Conservation (phyloP, 345 rosid genomes). For the Citrus maxima region DNA sequence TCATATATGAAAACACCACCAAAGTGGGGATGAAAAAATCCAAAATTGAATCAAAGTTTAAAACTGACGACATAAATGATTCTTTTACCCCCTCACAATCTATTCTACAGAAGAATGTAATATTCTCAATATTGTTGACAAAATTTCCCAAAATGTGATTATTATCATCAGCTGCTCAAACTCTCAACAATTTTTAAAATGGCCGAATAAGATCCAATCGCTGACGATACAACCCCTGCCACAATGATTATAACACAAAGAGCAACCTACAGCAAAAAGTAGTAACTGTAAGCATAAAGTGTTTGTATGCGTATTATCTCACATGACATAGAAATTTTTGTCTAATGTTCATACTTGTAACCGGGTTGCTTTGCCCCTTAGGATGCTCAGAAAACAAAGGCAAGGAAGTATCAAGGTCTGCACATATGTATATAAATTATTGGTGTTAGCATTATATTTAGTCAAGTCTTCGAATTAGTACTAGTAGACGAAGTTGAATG, state of each 20-base stretch:
- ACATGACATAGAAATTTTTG: neutral
- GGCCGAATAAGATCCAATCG: slow-evolving; percentile 67
- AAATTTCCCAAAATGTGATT: neutral
- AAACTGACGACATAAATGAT: neutral
- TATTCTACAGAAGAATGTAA: neutral
- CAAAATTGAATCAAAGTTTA: neutral
- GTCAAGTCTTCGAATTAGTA: no score
- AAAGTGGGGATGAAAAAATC: neutral
- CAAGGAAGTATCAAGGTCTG: slow-evolving; percentile 96
- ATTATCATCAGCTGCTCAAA: slow-evolving; percentile 34
- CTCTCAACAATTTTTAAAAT: slow-evolving; percentile 58
- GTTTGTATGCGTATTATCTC: neutral
- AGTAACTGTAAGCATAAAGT: neutral
- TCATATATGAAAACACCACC: neutral
- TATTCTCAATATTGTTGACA: neutral
- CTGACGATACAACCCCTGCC: slow-evolving; percentile 67
- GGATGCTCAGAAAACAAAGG: slow-evolving; percentile 82
- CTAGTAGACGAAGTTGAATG: neutral
- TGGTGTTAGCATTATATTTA: neutral
- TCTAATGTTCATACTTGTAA: slow-evolving; percentile 46
- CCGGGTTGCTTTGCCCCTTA: slow-evolving; percentile 47
- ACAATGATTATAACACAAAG: slow-evolving; percentile 53
- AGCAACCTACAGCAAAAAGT: slow-evolving; percentile 31
- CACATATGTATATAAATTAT: neutral
- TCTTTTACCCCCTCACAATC: neutral